Conservation (phyloP, 176 grass and related monocot genomes). For the Triticum dicoccoides region DNA sequence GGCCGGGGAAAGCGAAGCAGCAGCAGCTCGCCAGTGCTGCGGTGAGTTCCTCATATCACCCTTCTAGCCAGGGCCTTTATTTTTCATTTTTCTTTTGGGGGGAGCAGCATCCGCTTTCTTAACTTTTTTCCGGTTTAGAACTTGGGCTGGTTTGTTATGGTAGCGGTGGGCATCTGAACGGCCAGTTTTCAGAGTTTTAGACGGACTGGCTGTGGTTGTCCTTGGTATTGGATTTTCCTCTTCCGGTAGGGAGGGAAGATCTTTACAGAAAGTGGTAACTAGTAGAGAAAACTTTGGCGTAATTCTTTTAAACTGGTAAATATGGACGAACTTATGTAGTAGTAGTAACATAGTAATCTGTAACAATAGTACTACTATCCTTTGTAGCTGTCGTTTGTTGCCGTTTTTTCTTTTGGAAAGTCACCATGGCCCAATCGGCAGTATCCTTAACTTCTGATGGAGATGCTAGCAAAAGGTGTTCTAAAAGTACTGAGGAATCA, state of each 20-base stretch:
- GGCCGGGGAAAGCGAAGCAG: not conserved
- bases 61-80: not conserved
- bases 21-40: not conserved
- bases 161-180: not conserved
- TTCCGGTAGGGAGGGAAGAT: not conserved
- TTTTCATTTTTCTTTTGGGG: not conserved
- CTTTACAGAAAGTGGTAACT: not conserved
- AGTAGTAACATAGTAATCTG: too few species aligned
- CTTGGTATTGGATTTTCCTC: not conserved
- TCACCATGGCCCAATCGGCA: not conserved
- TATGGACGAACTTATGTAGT: not conserved
- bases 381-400: not conserved
- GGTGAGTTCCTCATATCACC: slow-evolving; percentile 32
- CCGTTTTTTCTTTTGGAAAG: not conserved
- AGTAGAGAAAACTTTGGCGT: not conserved
- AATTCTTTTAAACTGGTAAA: not conserved
- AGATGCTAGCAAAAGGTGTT: not conserved
- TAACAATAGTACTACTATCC: not conserved
- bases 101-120: not conserved
- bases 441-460: not conserved
- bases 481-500: not conserved
- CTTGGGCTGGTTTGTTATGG: not conserved
- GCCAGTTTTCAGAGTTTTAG: not conserved
- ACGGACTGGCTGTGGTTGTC: not conserved
- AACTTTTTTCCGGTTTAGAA: not conserved